Percentiles rank a stretch among this genome's conserved stretches.
These are phyloP conservation scores for Xerocomellus amylosporus DNA, from an alignment of 768 basidiomycete genomes.

Conservation along the genomic window DNA sequence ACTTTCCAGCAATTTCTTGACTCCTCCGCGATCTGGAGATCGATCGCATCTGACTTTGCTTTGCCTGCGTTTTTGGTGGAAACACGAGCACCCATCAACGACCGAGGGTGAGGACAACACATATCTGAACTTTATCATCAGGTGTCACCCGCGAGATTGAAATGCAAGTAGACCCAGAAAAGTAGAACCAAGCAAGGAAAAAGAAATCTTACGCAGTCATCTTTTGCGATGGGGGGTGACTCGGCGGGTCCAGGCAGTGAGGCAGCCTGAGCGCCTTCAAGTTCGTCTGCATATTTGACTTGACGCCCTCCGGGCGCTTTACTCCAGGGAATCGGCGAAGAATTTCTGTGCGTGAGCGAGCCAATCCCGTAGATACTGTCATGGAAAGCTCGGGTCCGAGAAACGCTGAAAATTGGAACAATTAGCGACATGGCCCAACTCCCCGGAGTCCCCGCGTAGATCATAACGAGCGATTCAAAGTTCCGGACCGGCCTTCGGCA, in stretches of 20 bases:
- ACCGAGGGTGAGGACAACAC: background rate
- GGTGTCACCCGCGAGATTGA: background rate
- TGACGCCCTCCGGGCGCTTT: background rate
- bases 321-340: too few relatives aligned
- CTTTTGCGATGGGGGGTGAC: background rate
- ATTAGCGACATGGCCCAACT: too few relatives aligned
- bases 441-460: too few relatives aligned
- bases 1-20: background rate
- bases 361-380: too few relatives aligned
- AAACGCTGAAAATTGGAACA: background rate
- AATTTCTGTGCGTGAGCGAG: too few relatives aligned
- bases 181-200: background rate
- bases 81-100: background rate
- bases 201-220: background rate
- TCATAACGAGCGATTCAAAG: too few relatives aligned
- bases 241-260: background rate
- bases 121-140: background rate
- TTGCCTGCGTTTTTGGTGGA: background rate
- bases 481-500: too few relatives aligned
- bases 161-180: background rate
- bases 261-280: background rate
- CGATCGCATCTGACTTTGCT: constrained; percentile 3
- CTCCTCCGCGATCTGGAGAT: constrained; percentile 1
- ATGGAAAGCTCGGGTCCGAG: too few relatives aligned
- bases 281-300: background rate